Evolutionary conservation across 225 moss, liverwort and hornwort species (phyloP), one percentile per base, ranked within the genome.

Genomic region (Climacium dendroides): DNA sequence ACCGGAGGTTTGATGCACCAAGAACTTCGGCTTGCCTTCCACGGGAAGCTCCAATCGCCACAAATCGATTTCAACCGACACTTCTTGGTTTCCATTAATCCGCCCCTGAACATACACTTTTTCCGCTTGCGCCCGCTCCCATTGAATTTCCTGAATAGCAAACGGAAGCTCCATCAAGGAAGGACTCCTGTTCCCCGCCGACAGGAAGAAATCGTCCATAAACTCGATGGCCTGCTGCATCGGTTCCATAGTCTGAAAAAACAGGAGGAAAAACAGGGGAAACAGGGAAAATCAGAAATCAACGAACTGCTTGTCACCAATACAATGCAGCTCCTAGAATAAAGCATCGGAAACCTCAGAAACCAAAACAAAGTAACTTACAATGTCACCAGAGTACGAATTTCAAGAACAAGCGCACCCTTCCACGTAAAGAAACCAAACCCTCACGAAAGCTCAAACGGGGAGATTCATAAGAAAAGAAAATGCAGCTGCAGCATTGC

Each of bases 161-260:
- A 92, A 92, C 55, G 94, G 94, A 74, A 94, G 81, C 87, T 91
- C 92, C 92, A 94, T 94, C 58, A 92, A 39, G 43, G 94, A 91
- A 24, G 92, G 90, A 6, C 53, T 58, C 47, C 50, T 89, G 81
- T 15, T 80, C 62, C 90, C 90, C 11, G 91, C 87, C n/a, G 47
- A 39, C 53, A 94, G 79, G 74, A 91, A 90, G 84, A 85, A 94
- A 59, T 92, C 90, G 32, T 92, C 94, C 85, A 94, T 76, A 57
- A 78, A 86, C 58, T 91, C 89, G 71, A 91, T 69, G 15, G 65
- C 19, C 66, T 67, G 73, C 67, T 79, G 78, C 78, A 62, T 63
- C 70, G 18, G n/a, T 64, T 86, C 90, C 83, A 91, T 86, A 35
- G 41, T 70, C 89, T 85, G 65, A 37, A 63, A 61, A 3, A 66